Conservation (phyloP, 352 stramenopile species). For the Pythium dissimile region DNA sequence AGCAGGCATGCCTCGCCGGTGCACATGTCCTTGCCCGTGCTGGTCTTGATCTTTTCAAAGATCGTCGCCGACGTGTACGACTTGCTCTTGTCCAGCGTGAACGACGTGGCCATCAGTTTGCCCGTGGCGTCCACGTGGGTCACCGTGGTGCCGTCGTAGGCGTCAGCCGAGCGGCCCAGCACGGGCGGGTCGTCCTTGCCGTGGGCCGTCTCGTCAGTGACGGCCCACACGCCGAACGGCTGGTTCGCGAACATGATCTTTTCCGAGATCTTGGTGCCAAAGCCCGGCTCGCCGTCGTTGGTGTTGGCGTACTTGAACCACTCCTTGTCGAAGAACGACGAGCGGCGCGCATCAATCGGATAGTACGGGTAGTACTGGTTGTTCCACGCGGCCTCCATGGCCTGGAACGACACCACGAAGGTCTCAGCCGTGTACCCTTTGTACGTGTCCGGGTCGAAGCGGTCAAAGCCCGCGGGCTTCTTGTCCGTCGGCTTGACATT, state of each 20-base stretch:
- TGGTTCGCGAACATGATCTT: conserved; percentile 66
- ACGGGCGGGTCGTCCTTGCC: conserved; percentile 28
- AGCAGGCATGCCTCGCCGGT: conserved; percentile 40
- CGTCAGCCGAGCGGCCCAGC: conserved; percentile 32
- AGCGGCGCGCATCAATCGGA: conserved; percentile 73
- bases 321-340: conserved; percentile 86
- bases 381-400: conserved; percentile 53
- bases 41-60: conserved; percentile 45
- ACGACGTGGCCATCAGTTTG: conserved; percentile 26
- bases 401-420: conserved; percentile 54
- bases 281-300: conserved; percentile 34
- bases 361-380: conserved; percentile 85
- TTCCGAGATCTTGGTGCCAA: conserved; percentile 50
- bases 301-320: conserved; percentile 77
- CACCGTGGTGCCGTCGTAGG: conserved; percentile 34
- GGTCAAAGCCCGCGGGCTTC: conserved; percentile 42
- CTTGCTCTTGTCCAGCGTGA: conserved; percentile 27
- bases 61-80: conserved; percentile 49
- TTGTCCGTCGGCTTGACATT: conserved; percentile 51
- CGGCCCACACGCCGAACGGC: conserved; percentile 70
- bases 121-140: conserved; percentile 33
- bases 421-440: conserved; percentile 32
- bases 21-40: conserved; percentile 35
- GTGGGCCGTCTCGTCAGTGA: conserved; percentile 35
- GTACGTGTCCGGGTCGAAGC: conserved; percentile 47